Conservation (phyloP, 192 early-diverging fungal genomes). For the Backusella australiensis region DNA sequence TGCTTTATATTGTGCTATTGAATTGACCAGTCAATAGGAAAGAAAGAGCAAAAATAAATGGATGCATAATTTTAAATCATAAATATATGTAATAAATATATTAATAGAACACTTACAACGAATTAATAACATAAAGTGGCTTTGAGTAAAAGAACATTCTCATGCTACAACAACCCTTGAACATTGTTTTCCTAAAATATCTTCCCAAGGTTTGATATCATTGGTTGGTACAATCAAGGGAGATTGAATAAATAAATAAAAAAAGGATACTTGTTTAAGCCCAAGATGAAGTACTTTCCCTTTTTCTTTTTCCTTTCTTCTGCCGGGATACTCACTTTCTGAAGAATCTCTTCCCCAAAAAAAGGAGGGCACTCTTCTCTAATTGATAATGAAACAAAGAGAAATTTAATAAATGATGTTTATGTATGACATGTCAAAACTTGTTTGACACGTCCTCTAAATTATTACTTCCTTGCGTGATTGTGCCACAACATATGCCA, state of each 20-base stretch:
- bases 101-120: not conserved
- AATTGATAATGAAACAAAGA: not conserved
- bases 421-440: not conserved
- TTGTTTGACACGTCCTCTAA: not conserved
- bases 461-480: not conserved
- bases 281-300: not conserved
- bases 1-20: not conserved
- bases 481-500: not conserved
- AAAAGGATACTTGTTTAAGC: not conserved
- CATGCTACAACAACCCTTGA: not conserved
- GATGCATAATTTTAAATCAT: not conserved
- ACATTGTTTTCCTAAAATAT: slow-evolving; percentile 1
- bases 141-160: not conserved
- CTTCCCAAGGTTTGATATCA: not conserved
- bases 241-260: not conserved
- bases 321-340: not conserved
- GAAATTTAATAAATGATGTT: not conserved
- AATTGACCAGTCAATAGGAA: not conserved
- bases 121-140: not conserved
- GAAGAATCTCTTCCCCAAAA: not conserved
- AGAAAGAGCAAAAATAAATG: not conserved
- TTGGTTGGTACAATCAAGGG: not conserved
- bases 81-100: not conserved
- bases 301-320: not conserved
- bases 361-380: not conserved